Conservation (phyloP, 1,284 basidiomycete genomes). For the Fomitopsis pinicola region DNA sequence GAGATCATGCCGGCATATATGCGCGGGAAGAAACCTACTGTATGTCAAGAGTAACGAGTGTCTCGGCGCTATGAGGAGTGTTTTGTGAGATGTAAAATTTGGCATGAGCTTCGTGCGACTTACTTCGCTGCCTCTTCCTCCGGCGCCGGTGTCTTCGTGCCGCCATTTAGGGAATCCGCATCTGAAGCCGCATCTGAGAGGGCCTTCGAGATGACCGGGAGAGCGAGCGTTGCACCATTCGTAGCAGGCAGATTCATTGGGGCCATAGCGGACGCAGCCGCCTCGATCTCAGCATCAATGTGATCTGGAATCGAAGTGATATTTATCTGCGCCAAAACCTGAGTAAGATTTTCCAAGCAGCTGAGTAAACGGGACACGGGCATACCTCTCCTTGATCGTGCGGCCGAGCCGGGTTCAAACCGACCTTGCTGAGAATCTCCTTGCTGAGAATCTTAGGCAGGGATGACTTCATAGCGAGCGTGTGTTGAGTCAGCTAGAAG, state of each 20-base stretch:
- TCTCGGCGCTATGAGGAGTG: background rate
- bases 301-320: too few species aligned
- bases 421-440: too few species aligned
- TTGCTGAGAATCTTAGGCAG: too few species aligned
- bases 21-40: background rate
- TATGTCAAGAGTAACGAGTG: background rate
- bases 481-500: too few species aligned
- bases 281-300: too few species aligned
- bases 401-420: background rate
- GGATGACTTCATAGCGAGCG: too few species aligned
- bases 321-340: too few species aligned
- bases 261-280: too few species aligned
- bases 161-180: background rate
- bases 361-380: background rate
- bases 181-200: background rate
- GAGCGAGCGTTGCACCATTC: background rate
- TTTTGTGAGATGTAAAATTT: background rate
- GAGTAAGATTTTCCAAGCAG: background rate
- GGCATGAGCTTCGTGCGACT: background rate
- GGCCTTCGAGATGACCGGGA: background rate
- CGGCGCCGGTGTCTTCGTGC: background rate
- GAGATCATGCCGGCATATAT: background rate
- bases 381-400: background rate
- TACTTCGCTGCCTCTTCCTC: background rate
- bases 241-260: too few species aligned